Conservation (phyloP, 345 rosid species). For the Pelargonium nanum region DNA sequence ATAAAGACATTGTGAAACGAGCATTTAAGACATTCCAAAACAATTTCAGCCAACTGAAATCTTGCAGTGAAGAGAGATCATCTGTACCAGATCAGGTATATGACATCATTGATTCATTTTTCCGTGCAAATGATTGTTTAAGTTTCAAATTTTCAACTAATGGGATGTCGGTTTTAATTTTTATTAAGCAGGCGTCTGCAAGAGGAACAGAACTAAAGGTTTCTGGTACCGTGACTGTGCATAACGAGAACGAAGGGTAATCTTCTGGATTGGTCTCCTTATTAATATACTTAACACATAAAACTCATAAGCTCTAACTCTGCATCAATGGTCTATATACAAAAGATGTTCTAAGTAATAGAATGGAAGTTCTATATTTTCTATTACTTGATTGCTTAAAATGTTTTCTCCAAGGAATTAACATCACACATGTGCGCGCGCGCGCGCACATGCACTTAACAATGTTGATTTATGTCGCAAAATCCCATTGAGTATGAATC, state of each 20-base stretch:
- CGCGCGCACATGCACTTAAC: too few relatives aligned
- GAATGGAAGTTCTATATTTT: too few relatives aligned
- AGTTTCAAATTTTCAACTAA: not conserved
- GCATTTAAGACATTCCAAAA: slow-evolving; percentile 81
- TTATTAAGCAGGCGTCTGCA: slow-evolving; percentile 32
- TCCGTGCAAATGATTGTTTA: not conserved
- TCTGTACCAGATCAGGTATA: slow-evolving; percentile 40
- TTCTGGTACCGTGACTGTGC: slow-evolving; percentile 28
- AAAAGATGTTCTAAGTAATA: too few relatives aligned
- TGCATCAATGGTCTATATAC: too few relatives aligned
- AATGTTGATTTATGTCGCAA: too few relatives aligned
- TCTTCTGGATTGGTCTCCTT: not conserved
- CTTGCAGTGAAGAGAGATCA: slow-evolving; percentile 32
- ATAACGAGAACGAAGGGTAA: slow-evolving; percentile 72
- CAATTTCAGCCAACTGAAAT: slow-evolving; percentile 31
- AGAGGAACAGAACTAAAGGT: slow-evolving; percentile 29
- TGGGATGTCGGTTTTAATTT: slow-evolving; percentile 4
- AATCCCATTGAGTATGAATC: too few relatives aligned
- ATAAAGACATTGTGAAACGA: slow-evolving; percentile 86
- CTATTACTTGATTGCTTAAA: too few relatives aligned
- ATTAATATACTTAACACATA: too few relatives aligned
- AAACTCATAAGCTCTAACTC: too few relatives aligned
- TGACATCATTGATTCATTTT: not conserved
- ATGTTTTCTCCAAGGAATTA: too few relatives aligned
- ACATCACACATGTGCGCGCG: too few relatives aligned